These are phyloP conservation scores for Rutstroemia sp. DNA, from an alignment of 2,329 filamentous ascomycete species.

Conservation along the genomic window DNA sequence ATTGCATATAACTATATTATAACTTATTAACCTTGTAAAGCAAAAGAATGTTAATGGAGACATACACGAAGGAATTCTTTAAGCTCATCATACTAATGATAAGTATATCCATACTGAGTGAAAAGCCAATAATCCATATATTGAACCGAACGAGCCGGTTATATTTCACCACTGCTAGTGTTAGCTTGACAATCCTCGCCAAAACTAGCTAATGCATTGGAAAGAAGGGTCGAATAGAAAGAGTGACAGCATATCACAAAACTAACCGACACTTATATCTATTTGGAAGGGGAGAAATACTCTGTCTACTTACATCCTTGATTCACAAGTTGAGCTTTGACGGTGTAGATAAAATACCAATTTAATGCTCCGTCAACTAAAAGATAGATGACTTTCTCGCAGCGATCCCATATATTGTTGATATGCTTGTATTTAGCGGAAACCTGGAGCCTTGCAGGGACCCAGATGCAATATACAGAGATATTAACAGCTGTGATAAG, in stretches of 20 bases:
- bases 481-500: slow-evolving; percentile 44
- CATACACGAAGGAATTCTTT: slow-evolving; percentile 29
- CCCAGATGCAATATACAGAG: slow-evolving; percentile 46
- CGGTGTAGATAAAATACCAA: slow-evolving; percentile 41
- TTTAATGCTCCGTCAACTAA: slow-evolving; percentile 44
- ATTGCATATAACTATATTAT: slow-evolving; percentile 29
- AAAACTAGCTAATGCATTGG: too few species aligned
- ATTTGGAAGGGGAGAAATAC: too few species aligned
- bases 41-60: neutral
- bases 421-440: slow-evolving; percentile 36
- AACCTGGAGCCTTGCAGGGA: slow-evolving; percentile 41
- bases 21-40: neutral
- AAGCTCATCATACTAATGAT: slow-evolving; percentile 35
- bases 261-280: too few species aligned
- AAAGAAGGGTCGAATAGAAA: too few species aligned
- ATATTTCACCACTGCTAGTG: slow-evolving; percentile 31
- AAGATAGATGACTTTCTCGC: slow-evolving; percentile 44
- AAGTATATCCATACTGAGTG: slow-evolving; percentile 35
- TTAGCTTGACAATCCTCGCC: too few species aligned
- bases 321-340: slow-evolving; percentile 32
- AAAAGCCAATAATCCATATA: slow-evolving; percentile 33
- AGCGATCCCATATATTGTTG: slow-evolving; percentile 46
- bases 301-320: neutral
- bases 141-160: slow-evolving; percentile 34
- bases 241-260: too few species aligned